Percentiles rank a stretch among this genome's conserved stretches.
Evolutionary conservation across 2,329 filamentous ascomycete genomes (phyloP).

Genomic region (Falciphora oryzae): DNA sequence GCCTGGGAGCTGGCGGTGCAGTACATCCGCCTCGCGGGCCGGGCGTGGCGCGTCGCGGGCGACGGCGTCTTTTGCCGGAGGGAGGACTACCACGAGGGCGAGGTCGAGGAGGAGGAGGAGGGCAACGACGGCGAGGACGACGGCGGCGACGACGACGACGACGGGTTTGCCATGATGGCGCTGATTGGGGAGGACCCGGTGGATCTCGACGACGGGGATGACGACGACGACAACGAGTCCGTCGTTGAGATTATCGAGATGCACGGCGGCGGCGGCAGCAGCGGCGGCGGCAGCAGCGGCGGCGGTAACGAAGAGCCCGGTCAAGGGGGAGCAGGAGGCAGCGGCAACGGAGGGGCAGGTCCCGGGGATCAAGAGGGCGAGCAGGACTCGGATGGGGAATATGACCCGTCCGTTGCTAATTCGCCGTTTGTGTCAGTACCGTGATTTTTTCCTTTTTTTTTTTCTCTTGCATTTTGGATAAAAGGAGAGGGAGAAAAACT

Average conservation of each 20-base stretch:
- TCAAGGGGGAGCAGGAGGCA: not conserved
- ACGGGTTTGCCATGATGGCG: not conserved
- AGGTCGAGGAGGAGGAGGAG: slow-evolving; percentile 1
- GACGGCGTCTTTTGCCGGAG: slow-evolving; percentile 39
- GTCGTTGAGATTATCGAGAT: slow-evolving; percentile 7
- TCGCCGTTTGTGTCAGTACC: slow-evolving; percentile 15
- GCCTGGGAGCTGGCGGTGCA: slow-evolving; percentile 41
- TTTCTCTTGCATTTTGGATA: slow-evolving; percentile 9
- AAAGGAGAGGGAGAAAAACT: not conserved
- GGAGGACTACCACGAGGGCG: slow-evolving; percentile 16
- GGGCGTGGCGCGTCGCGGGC: slow-evolving; percentile 37
- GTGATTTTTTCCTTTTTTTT: not conserved
- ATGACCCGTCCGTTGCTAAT: not conserved
- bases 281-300: not conserved
- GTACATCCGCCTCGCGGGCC: slow-evolving; percentile 29
- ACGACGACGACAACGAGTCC: slow-evolving; percentile 5
- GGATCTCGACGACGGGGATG: not conserved
- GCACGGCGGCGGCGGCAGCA: not conserved
- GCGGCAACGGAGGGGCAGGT: not conserved
- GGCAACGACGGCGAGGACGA: slow-evolving; percentile 9
- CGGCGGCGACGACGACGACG: not conserved
- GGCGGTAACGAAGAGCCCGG: not conserved
- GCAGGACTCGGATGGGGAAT: not conserved
- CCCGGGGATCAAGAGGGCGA: not conserved
- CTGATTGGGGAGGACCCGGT: not conserved